Evolutionary conservation across 1,284 basidiomycete species (phyloP), one percentile per base, ranked within the genome.

Genomic region (Ceratorhiza oryzae-sativae): DNA sequence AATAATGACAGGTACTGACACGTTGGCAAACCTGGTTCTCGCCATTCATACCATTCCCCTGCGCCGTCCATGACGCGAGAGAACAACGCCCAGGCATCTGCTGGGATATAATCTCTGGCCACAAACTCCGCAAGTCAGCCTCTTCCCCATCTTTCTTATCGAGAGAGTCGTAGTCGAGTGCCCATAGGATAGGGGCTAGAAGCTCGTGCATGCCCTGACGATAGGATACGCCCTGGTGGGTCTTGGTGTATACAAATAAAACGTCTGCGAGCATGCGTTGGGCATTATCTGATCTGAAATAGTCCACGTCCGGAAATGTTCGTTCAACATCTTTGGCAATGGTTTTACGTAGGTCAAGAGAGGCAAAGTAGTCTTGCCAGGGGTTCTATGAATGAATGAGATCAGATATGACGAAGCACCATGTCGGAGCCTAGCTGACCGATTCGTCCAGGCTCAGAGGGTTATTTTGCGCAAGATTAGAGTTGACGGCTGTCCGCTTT

Each of bases 171-270:
- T 86, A 90, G 78, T 96, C 91, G 67, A 94, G 84, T 1, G 90
- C 89, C 77, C 91, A 87, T 76, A 93, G 91, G 36, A 97, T 80
- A 0, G 93, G 91, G 0, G 94, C 95, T 6, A 97, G 85, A 3
- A 97, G 83, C 79, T 98, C 95, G 79, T 98, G 95, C 95, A 98
- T 97, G 59, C 95, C 95, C 85, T 97, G 91, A 36, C 95, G 86
- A 78, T 97, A 97, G 34, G 94, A 94, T 23, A 95, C 87, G 61
- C 90, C 85, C 0, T 91, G 87, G 79, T 95, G 88, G 77, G 87
- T 86, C 46, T 87, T 84, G 20, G 91, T 88, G 77, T 91, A 92
- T 23, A 97, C 81, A 79, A 94, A 96, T 18, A 98, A 83, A 32
- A 96, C 88, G 75, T 94, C 91, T 0, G 91, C 92, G 49, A 97